Base-by-base conservation (phyloP, 2,329 filamentous ascomycete genomes). In the Cladosporium austrohemisphaericum region DNA sequence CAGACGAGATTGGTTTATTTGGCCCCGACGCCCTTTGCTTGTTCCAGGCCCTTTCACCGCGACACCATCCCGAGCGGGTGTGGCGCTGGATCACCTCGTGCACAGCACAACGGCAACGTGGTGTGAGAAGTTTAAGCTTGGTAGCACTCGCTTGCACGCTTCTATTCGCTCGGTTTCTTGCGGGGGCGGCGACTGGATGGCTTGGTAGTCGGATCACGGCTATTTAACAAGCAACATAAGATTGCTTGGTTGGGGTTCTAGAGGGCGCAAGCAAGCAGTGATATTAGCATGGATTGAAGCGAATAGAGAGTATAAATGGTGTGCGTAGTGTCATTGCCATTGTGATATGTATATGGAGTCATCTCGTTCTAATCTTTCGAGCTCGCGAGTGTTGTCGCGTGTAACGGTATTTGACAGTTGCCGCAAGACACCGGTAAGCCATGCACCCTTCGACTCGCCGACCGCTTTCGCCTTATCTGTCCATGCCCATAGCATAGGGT, bases 401-500 rank as follows among this genome's bases (percentile, higher is more conserved):
- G 37, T 33, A 19, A 20, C 23, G 28, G 20, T 9, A n/a, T 31
- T 49, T 11, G 37, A 49, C 37, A 49, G 16, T 16, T 16, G 36
- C 22, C 38, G 60, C 9, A 67, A 53, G 9, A 57, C 49, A 13
- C 51, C 55, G 8, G 58, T 55, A 10, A 67, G 54, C 65, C 64
- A 68, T 31, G 52, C 40, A 2, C 63, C 63, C 25, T 60, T 60
- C 4, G 38, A 33, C 44, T 63, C 53, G 5, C 57, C 60, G 1
- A 40, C 36, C 14, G 49, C 46, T 13, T 56, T 55, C 41, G 59
- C 58, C 16, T 59, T 54, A 8, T 63, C 63, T 3, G 63, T 61
- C 65, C 65, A 67, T 13, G 55, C 41, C 65, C 65, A 68, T n/a
- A 68, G 32, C 16, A 53, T 45, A 20, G 62, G 56, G 51, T 67